Conservation (phyloP, 805 yeast genomes). For the Saccharomycopsis oosterbeekiorum region DNA sequence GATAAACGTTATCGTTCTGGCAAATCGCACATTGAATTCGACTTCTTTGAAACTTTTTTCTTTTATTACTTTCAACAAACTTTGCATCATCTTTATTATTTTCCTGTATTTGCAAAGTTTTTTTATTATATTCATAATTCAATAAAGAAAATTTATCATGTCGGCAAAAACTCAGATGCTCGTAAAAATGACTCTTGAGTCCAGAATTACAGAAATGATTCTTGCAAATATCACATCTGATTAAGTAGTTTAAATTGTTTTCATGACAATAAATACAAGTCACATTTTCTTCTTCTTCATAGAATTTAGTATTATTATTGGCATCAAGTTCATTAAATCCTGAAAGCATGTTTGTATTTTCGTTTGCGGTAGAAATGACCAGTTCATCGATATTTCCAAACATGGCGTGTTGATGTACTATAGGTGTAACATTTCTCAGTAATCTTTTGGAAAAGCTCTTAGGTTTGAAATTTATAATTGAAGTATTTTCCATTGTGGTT, state of each 20-base stretch:
- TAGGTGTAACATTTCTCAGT: slow-evolving; percentile 5
- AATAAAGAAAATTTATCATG: slow-evolving; percentile 13
- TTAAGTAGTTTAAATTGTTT: slow-evolving; percentile 8
- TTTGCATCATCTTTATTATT: not conserved
- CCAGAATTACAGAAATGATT: slow-evolving; percentile 18
- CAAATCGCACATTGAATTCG: slow-evolving; percentile 13
- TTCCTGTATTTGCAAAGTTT: not conserved
- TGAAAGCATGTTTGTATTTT: not conserved
- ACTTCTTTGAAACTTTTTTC: not conserved
- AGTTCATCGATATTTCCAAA: not conserved
- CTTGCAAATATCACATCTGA: slow-evolving; percentile 11
- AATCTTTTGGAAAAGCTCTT: slow-evolving; percentile 16
- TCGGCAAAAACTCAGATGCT: slow-evolving; percentile 12
- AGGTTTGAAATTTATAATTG: slow-evolving; percentile 12
- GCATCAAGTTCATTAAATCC: not conserved
- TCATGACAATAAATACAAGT: slow-evolving; percentile 17
- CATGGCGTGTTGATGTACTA: not conserved
- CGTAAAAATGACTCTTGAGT: slow-evolving; percentile 12
- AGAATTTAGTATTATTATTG: not conserved
- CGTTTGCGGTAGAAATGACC: too few relatives aligned
- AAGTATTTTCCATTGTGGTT: not conserved
- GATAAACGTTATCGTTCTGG: not conserved
- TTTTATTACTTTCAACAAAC: not conserved
- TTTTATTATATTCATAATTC: slow-evolving; percentile 11
- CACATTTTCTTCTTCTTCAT: not conserved